A percentile compares a stretch with the other conserved stretches of the same genome.
Conservation (phyloP, 1,284 basidiomycete species). For the Sanghuangporus baumii region DNA sequence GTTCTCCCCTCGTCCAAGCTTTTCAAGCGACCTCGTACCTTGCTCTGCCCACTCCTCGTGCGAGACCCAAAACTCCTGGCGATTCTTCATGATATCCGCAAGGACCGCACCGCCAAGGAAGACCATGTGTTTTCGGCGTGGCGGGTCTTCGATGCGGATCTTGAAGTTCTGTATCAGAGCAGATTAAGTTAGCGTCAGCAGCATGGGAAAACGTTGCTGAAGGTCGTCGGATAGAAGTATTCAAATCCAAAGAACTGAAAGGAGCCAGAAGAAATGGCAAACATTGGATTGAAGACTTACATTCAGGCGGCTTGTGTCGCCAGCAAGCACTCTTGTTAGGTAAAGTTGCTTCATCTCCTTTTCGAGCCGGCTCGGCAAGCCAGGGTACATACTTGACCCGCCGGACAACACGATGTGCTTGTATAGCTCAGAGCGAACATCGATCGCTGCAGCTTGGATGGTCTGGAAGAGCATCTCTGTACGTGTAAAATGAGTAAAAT, state of each 20-base stretch:
- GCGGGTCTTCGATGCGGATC: slow-evolving; percentile 97
- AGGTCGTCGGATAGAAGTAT: neutral
- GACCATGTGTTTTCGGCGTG: slow-evolving; percentile 98
- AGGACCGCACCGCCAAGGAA: slow-evolving; percentile 96
- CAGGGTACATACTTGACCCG: slow-evolving; percentile 98
- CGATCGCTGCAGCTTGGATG: slow-evolving; percentile 89
- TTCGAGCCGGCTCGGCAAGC: slow-evolving; percentile 91
- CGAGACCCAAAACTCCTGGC: slow-evolving; percentile 94
- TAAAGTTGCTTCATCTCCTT: slow-evolving; percentile 99
- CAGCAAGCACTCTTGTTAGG: slow-evolving; percentile 81
- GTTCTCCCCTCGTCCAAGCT: slow-evolving; percentile 67
- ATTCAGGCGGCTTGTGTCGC: slow-evolving; percentile 83
- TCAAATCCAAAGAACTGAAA: neutral
- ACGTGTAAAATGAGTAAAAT: neutral
- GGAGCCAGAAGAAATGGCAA: slow-evolving; percentile 1
- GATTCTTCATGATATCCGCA: slow-evolving; percentile 96
- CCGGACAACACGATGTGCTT: slow-evolving; percentile 98
- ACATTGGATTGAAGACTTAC: slow-evolving; percentile 41
- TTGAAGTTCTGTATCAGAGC: slow-evolving; percentile 84
- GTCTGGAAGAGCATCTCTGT: slow-evolving; percentile 95
- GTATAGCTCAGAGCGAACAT: slow-evolving; percentile 89
- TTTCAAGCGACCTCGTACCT: slow-evolving; percentile 76
- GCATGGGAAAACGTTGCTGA: too few species aligned
- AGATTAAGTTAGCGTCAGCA: neutral
- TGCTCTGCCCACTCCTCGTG: slow-evolving; percentile 92